These are phyloP conservation scores for Entoloma clypeatum DNA, from an alignment of 1,284 basidiomycete genomes.

Conservation along the genomic window DNA sequence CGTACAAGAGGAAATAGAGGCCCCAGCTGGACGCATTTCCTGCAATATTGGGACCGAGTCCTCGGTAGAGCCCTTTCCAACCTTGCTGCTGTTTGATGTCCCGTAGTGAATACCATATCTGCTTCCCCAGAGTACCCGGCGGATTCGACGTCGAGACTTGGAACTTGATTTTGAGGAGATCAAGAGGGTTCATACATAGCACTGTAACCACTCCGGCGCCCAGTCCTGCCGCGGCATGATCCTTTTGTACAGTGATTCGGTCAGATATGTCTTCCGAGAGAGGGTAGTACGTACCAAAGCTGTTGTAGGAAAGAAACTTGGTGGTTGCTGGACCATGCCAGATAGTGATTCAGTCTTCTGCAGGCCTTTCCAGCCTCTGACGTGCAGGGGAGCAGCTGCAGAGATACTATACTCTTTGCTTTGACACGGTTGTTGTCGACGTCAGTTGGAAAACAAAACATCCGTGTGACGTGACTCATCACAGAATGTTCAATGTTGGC, in stretches of 20 bases:
- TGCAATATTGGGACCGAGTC: constrained; percentile 86
- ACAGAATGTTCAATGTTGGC: too few relatives aligned
- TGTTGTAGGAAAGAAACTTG: constrained; percentile 71
- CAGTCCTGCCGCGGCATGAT: constrained; percentile 93
- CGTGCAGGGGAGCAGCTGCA: too few relatives aligned
- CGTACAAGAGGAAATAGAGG: constrained; percentile 95
- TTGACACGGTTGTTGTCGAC: too few relatives aligned
- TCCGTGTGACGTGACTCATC: too few relatives aligned
- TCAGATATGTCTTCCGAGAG: neutral
- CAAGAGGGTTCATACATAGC: constrained; percentile 96
- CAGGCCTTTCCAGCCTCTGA: too few relatives aligned
- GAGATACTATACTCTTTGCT: too few relatives aligned
- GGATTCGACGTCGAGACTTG: constrained; percentile 81
- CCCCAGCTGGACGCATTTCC: constrained; percentile 99
- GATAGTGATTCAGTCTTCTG: too few relatives aligned
- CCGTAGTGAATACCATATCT: constrained; percentile 74
- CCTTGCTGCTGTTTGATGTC: constrained; percentile 78
- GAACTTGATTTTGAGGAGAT: constrained; percentile 93
- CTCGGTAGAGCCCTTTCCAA: constrained; percentile 87
- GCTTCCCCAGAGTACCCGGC: constrained; percentile 63
- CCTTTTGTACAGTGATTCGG: constrained; percentile 39
- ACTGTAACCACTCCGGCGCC: constrained; percentile 92
- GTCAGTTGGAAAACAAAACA: too few relatives aligned
- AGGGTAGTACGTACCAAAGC: constrained; percentile 47
- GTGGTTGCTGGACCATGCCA: constrained; percentile 35